Conservation (phyloP, 257 asterid genomes). For the Penstemon newberryi region DNA sequence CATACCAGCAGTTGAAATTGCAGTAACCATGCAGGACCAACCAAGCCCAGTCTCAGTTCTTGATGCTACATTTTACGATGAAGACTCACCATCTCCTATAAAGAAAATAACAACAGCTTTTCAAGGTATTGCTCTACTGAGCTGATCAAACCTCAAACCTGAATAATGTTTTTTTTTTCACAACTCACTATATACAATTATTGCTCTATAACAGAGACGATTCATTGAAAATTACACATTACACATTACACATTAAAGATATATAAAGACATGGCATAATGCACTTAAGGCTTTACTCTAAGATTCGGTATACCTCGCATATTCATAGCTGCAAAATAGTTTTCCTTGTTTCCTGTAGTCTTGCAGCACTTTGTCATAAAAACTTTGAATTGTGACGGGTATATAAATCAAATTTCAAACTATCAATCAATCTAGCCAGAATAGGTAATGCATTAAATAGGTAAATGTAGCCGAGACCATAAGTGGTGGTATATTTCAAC, state of each 20-base stretch:
- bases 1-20: slow-evolving; percentile 45
- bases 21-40: slow-evolving; percentile 58
- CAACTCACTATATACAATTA: slow-evolving; percentile 12
- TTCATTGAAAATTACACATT: background rate
- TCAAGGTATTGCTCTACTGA: slow-evolving; percentile 58
- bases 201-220: background rate
- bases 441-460: slow-evolving; percentile 14
- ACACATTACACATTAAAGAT: slow-evolving; percentile 14
- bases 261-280: slow-evolving; percentile 15
- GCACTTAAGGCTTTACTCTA: slow-evolving; percentile 15
- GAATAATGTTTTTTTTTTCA: slow-evolving; percentile 13
- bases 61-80: slow-evolving; percentile 64
- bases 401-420: background rate
- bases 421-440: background rate
- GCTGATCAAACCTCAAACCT: slow-evolving; percentile 22
- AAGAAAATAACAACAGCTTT: slow-evolving; percentile 68
- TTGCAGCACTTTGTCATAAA: slow-evolving; percentile 1
- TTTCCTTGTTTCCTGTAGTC: slow-evolving; percentile 10
- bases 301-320: slow-evolving; percentile 13
- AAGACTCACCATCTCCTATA: slow-evolving; percentile 90
- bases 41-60: slow-evolving; percentile 98
- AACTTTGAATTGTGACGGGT: slow-evolving; percentile 4
- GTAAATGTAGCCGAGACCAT: background rate
- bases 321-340: slow-evolving; percentile 14
- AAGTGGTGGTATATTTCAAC: slow-evolving; percentile 5